A percentile compares a stretch with the other conserved stretches of the same genome.
phyloP scores from a whole-genome alignment of 441 rosid genomes.

The Adansonia gregorii region DNA sequence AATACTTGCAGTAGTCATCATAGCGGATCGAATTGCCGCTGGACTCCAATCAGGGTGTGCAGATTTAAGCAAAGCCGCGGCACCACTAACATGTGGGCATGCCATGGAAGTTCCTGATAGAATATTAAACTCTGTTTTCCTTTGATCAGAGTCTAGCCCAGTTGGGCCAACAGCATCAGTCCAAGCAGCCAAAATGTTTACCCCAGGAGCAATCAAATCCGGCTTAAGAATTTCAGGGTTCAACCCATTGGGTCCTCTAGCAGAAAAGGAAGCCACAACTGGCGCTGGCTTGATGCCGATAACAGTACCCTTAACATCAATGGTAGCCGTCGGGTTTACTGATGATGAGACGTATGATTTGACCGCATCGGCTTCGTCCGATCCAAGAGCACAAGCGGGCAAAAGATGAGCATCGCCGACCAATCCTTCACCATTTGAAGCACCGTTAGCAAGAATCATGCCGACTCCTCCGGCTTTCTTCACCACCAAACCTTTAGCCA shows the following conservation, averaged over 20 bases:
- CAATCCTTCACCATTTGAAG: constrained; percentile 75
- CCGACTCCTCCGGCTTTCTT: constrained; percentile 84
- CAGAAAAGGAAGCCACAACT: constrained; percentile 79
- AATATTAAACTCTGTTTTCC: constrained; percentile 74
- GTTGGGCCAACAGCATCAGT: constrained; percentile 74
- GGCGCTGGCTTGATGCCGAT: constrained; percentile 87
- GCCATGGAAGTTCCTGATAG: constrained; percentile 91
- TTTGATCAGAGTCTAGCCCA: constrained; percentile 59
- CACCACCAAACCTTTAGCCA: constrained; percentile 78
- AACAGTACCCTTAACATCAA: constrained; percentile 68
- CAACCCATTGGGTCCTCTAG: constrained; percentile 77
- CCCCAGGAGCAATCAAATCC: constrained; percentile 30
- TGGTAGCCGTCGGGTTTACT: constrained; percentile 57
- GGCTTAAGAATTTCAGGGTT: constrained; percentile 80
- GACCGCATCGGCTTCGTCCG: constrained; percentile 62
- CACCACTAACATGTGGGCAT: constrained; percentile 81
- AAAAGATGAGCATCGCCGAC: constrained; percentile 84
- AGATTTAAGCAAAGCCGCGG: constrained; percentile 78
- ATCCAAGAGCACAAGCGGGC: constrained; percentile 76
- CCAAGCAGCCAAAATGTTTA: constrained; percentile 57
- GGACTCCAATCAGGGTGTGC: constrained; percentile 80
- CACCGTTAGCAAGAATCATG: constrained; percentile 77
- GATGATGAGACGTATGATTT: constrained; percentile 55
- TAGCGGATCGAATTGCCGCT: constrained; percentile 65
- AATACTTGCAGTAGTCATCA: constrained; percentile 77